Evolutionary conservation across 1,284 basidiomycete genomes (phyloP).

Genomic region (Pseudozyma thailandica): DNA sequence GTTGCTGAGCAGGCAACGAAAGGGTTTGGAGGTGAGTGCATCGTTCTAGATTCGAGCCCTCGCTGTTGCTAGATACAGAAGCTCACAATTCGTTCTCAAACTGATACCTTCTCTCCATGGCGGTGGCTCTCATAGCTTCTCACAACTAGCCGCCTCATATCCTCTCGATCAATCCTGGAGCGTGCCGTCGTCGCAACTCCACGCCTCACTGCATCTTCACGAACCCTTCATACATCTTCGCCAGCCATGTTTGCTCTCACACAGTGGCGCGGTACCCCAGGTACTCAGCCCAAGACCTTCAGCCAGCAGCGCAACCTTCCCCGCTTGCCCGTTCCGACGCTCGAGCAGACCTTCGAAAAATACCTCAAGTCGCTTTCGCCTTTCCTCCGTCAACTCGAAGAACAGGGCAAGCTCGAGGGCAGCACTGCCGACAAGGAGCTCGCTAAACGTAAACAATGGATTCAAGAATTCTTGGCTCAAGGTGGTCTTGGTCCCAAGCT

Average conservation of each 20-base stretch:
- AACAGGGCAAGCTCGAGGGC: slow-evolving; percentile 72
- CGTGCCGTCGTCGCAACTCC: slow-evolving; percentile 16
- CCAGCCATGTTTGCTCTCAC: slow-evolving; percentile 68
- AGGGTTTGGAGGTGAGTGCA: slow-evolving; percentile 39
- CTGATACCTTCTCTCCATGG: no score
- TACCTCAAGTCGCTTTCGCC: slow-evolving; percentile 86
- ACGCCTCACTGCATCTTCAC: slow-evolving; percentile 4
- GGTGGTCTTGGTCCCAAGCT: slow-evolving; percentile 77
- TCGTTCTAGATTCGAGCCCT: background rate
- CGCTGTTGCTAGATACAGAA: background rate
- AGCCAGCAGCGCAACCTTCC: slow-evolving; percentile 69
- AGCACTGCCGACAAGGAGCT: slow-evolving; percentile 74
- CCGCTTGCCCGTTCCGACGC: slow-evolving; percentile 85
- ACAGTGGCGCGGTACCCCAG: slow-evolving; percentile 58
- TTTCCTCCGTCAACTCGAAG: slow-evolving; percentile 73
- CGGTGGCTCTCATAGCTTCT: slow-evolving; percentile 20
- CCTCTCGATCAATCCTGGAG: slow-evolving; percentile 15
- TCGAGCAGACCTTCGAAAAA: slow-evolving; percentile 79
- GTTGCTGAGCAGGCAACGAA: slow-evolving; percentile 46
- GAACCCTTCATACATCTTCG: slow-evolving; percentile 33
- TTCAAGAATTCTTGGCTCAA: slow-evolving; percentile 76
- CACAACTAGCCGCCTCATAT: slow-evolving; percentile 23
- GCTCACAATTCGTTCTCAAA: background rate
- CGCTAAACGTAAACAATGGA: slow-evolving; percentile 75
- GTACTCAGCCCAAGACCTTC: slow-evolving; percentile 69